phyloP scores from a whole-genome alignment of 1,139 yeast genomes.

The Taphrina deformans region DNA sequence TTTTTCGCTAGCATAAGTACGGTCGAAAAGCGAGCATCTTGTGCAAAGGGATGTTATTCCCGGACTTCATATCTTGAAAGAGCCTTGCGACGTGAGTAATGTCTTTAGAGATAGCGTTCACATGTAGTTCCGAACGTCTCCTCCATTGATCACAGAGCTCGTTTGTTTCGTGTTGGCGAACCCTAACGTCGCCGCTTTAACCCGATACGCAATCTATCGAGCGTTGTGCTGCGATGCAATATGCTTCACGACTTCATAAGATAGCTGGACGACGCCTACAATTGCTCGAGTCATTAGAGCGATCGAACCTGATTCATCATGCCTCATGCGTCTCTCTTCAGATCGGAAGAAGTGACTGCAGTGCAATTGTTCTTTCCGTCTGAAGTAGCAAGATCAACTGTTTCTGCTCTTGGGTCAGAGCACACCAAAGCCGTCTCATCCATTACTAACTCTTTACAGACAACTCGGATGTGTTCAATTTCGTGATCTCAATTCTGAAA shows the following conservation, averaged over 20 bases:
- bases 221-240: neutral
- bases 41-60: no score
- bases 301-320: neutral
- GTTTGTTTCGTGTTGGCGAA: no score
- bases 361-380: conserved; percentile 90
- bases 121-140: no score
- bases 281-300: neutral
- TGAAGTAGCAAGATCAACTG: conserved; percentile 85
- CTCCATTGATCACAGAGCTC: no score
- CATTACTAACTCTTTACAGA: neutral
- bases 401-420: conserved; percentile 64
- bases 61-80: no score
- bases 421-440: neutral
- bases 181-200: no score
- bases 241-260: neutral
- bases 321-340: conserved; percentile 32
- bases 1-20: no score
- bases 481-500: conserved; percentile 77
- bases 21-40: no score
- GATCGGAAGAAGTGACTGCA: conserved; percentile 36
- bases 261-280: neutral
- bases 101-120: no score
- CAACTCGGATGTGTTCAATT: conserved; percentile 81
- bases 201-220: neutral
- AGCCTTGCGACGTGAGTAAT: no score